phyloP scores from a whole-genome alignment of 768 basidiomycete species.

The Lentinula sp. region DNA sequence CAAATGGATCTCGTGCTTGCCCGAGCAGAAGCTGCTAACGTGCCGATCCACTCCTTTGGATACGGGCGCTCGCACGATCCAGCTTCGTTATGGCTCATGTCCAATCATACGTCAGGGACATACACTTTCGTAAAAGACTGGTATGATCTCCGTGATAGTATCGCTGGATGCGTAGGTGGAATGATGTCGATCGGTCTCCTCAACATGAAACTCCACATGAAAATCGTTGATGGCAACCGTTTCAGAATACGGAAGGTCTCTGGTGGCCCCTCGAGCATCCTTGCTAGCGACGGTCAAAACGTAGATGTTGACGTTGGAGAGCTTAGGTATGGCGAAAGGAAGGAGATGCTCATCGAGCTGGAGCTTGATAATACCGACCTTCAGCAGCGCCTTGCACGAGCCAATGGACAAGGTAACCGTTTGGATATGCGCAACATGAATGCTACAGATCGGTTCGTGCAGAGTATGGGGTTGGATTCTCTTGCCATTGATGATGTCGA shows the following conservation, averaged over 20 bases:
- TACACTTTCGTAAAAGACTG: slow-evolving; percentile 98
- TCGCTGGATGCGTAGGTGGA: slow-evolving; percentile 93
- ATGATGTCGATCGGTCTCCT: slow-evolving; percentile 93
- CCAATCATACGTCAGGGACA: slow-evolving; percentile 94
- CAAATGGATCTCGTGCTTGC: slow-evolving; percentile 99
- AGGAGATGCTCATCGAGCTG: slow-evolving; percentile 96
- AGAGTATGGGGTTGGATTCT: slow-evolving; percentile 77
- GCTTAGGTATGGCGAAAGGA: slow-evolving; percentile 90
- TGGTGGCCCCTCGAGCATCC: slow-evolving; percentile 81
- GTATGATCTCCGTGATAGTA: slow-evolving; percentile 89
- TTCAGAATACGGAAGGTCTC: slow-evolving; percentile 95
- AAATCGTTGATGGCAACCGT: slow-evolving; percentile 82
- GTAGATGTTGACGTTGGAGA: slow-evolving; percentile 95
- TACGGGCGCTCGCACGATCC: slow-evolving; percentile 98
- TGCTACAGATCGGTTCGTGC: slow-evolving; percentile 87
- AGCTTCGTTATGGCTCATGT: slow-evolving; percentile 97
- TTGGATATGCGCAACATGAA: slow-evolving; percentile 40
- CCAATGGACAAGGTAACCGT: slow-evolving; percentile 12
- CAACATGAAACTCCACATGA: slow-evolving; percentile 94
- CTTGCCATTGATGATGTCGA: slow-evolving; percentile 69
- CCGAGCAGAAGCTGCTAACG: slow-evolving; percentile 92
- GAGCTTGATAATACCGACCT: slow-evolving; percentile 81
- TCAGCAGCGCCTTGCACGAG: slow-evolving; percentile 27
- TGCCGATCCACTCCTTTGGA: slow-evolving; percentile 96
- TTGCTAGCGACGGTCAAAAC: slow-evolving; percentile 88